phyloP scores from a whole-genome alignment of 179 eudicot genomes.

The Silene noctiflora region DNA sequence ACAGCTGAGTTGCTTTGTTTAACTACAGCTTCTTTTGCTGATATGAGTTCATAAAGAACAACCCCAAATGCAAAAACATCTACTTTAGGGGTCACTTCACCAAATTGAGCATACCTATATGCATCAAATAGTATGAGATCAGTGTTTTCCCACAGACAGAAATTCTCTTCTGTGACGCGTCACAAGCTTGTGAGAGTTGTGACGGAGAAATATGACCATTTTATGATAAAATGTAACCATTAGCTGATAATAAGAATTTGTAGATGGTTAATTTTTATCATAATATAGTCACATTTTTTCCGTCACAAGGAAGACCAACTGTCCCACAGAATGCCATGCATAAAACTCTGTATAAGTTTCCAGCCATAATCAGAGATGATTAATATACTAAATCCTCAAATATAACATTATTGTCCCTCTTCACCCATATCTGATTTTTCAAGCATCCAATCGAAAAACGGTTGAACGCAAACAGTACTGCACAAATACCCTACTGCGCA shows the following conservation, averaged over 20 bases:
- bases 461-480: background rate
- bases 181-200: no score
- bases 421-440: background rate
- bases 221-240: no score
- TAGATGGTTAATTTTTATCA: no score
- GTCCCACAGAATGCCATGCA: background rate
- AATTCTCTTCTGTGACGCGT: no score
- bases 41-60: constrained; percentile 57
- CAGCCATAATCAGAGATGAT: background rate
- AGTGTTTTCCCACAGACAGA: background rate
- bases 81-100: constrained; percentile 56
- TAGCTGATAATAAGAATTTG: no score
- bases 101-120: constrained; percentile 58
- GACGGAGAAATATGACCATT: no score
- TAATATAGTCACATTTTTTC: no score
- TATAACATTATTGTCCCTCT: background rate
- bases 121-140: constrained; percentile 5
- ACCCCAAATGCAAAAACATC: constrained; percentile 74
- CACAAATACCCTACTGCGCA: background rate
- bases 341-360: background rate
- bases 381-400: background rate
- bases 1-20: constrained; percentile 29
- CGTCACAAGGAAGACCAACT: no score
- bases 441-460: background rate
- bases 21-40: constrained; percentile 59